phyloP scores from a whole-genome alignment of 139 green algal genomes.

The Deuterostichococcus epilithicus region DNA sequence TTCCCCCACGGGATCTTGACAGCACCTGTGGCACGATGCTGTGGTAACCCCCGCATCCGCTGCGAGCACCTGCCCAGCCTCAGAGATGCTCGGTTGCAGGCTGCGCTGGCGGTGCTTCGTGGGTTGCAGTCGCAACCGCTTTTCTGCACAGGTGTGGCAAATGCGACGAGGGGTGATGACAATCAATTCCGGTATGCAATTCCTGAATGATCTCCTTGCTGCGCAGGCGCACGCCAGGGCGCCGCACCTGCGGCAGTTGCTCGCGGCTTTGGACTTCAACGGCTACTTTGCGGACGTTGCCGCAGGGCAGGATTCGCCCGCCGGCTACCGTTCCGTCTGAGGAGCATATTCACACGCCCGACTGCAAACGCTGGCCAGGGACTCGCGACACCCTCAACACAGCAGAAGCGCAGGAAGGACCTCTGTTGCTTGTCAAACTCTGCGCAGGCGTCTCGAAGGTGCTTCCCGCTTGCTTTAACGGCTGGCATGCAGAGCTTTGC shows the following conservation, averaged over 20 bases:
- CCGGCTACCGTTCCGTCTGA: background rate
- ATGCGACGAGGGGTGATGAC: background rate
- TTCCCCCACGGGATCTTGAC: too few relatives aligned
- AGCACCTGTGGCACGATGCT: too few relatives aligned
- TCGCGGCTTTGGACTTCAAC: constrained; percentile 80
- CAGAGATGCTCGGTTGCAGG: constrained; percentile 11
- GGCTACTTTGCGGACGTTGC: constrained; percentile 35
- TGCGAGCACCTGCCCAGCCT: too few relatives aligned
- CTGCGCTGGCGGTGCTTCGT: constrained; percentile 10
- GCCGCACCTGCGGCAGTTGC: constrained; percentile 73
- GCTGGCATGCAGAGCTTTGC: too few relatives aligned
- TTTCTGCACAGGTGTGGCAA: background rate
- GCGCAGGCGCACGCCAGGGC: constrained; percentile 42
- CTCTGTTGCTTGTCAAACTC: too few relatives aligned
- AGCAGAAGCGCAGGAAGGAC: too few relatives aligned
- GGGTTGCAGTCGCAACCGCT: background rate
- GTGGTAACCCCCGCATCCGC: too few relatives aligned
- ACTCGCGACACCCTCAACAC: too few relatives aligned
- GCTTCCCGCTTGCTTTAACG: too few relatives aligned
- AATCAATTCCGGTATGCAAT: background rate
- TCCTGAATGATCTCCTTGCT: background rate
- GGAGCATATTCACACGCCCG: too few relatives aligned
- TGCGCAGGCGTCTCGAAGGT: too few relatives aligned
- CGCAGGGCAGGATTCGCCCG: background rate
- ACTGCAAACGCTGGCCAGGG: too few relatives aligned